Conservation (phyloP, 2,329 filamentous ascomycete genomes). For the Trichoderma citrinoviride region DNA sequence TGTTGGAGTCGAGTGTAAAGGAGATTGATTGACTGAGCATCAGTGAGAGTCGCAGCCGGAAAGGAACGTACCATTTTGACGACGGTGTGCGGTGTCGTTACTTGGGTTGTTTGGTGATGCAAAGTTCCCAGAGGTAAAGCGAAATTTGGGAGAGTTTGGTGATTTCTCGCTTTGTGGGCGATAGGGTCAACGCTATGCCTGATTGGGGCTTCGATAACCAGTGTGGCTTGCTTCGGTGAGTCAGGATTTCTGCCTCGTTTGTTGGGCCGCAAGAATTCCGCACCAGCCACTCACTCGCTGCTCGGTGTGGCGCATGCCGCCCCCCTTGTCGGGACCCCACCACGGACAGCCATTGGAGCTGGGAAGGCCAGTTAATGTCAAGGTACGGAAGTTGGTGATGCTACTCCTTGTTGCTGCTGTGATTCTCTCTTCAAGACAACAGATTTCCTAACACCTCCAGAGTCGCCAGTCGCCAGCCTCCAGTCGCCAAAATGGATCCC, state of each 20-base stretch:
- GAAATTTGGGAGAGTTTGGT: conserved; percentile 44
- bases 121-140: conserved; percentile 36
- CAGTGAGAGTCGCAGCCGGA: conserved; percentile 4
- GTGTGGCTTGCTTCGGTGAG: conserved; percentile 13
- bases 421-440: conserved; percentile 1
- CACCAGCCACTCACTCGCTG: background rate
- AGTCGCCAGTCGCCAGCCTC: conserved; percentile 3
- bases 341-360: conserved; percentile 5
- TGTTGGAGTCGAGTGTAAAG: conserved; percentile 7
- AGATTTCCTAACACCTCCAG: conserved; percentile 20
- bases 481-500: conserved; percentile 57
- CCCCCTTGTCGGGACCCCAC: conserved; percentile 21
- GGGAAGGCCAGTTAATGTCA: conserved; percentile 19
- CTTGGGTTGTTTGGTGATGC: conserved; percentile 43
- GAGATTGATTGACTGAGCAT: conserved; percentile 21
- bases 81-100: conserved; percentile 45
- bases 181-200: conserved; percentile 40
- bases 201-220: conserved; percentile 28
- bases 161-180: conserved; percentile 47
- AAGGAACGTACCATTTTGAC: conserved; percentile 50
- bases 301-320: conserved; percentile 9
- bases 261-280: conserved; percentile 25
- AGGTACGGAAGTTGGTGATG: conserved; percentile 4
- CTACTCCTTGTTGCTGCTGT: background rate
- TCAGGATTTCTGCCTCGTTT: conserved; percentile 27